A percentile compares a stretch with the other conserved stretches of the same genome.
These are phyloP conservation scores for Medicago ruthenica DNA, from an alignment of 306 rosid species.

Conservation along the genomic window DNA sequence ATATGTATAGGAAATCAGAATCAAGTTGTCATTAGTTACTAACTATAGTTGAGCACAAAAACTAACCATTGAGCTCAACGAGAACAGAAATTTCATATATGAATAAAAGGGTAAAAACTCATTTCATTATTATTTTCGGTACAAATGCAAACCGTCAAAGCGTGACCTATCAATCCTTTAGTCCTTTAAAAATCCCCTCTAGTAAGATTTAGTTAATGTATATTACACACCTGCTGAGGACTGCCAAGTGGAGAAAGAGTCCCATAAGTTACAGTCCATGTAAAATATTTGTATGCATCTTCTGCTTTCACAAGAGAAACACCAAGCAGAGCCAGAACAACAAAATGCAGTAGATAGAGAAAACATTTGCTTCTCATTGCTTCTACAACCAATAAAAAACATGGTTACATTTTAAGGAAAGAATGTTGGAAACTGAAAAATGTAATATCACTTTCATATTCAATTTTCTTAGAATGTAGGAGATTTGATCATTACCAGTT, in stretches of 20 bases:
- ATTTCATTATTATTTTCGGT: background rate
- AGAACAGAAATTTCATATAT: background rate
- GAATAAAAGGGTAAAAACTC: background rate
- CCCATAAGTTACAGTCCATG: slow-evolving; percentile 95
- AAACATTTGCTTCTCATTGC: slow-evolving; percentile 61
- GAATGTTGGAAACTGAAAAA: background rate
- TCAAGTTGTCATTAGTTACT: slow-evolving; percentile 79
- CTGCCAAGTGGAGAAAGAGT: slow-evolving; percentile 80
- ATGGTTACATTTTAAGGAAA: background rate
- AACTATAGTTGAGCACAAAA: slow-evolving; percentile 83
- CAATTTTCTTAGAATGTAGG: no score
- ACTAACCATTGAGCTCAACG: slow-evolving; percentile 57
- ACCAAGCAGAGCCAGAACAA: slow-evolving; percentile 51
- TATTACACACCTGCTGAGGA: slow-evolving; percentile 83
- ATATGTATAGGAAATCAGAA: slow-evolving; percentile 38
- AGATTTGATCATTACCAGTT: slow-evolving; percentile 30
- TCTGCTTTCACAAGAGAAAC: slow-evolving; percentile 66
- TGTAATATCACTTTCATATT: no score
- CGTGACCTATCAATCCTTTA: background rate
- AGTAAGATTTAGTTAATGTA: background rate
- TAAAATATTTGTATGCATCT: slow-evolving; percentile 75
- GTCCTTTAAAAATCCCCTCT: background rate
- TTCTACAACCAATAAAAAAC: slow-evolving; percentile 48
- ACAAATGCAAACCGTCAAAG: background rate
- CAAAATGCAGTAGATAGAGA: slow-evolving; percentile 49